phyloP scores from a whole-genome alignment of 371 early-diverging fungal species.

The Syncephalastrum contaminatum region DNA sequence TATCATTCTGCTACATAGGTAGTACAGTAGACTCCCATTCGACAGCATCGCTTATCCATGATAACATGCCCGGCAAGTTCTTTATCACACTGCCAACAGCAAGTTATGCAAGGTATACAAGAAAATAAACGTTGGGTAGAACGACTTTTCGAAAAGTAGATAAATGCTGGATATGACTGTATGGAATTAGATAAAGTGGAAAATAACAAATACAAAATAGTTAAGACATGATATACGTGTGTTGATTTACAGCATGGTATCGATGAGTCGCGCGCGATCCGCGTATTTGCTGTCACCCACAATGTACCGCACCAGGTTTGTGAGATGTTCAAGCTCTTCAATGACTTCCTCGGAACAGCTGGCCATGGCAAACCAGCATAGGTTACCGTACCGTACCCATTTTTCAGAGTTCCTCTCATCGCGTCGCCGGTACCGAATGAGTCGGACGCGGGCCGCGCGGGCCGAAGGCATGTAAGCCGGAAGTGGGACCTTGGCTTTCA shows the following conservation, averaged over 20 bases:
- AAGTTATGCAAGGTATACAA: no score
- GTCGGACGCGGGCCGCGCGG: constrained; percentile 46
- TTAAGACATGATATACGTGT: neutral
- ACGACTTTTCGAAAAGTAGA: no score
- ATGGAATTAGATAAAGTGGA: no score
- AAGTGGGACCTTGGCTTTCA: constrained; percentile 53
- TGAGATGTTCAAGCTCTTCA: constrained; percentile 53
- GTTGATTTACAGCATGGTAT: constrained; percentile 16
- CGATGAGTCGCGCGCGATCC: constrained; percentile 30
- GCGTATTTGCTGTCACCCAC: constrained; percentile 40
- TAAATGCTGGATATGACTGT: no score
- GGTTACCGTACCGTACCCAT: constrained; percentile 35
- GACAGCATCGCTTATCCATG: no score
- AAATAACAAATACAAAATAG: no score
- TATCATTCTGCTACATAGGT: no score
- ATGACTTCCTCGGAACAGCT: constrained; percentile 56
- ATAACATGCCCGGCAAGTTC: no score
- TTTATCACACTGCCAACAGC: no score
- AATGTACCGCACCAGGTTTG: constrained; percentile 34
- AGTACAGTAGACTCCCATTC: no score
- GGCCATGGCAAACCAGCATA: constrained; percentile 55
- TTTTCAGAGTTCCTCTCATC: constrained; percentile 15
- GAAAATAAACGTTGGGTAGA: no score
- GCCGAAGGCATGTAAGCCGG: constrained; percentile 61
- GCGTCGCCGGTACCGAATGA: constrained; percentile 47